A percentile compares a stretch with the other conserved stretches of the same genome.
Conservation (phyloP, 805 yeast genomes). For the Saccharomyces eubayanus region DNA sequence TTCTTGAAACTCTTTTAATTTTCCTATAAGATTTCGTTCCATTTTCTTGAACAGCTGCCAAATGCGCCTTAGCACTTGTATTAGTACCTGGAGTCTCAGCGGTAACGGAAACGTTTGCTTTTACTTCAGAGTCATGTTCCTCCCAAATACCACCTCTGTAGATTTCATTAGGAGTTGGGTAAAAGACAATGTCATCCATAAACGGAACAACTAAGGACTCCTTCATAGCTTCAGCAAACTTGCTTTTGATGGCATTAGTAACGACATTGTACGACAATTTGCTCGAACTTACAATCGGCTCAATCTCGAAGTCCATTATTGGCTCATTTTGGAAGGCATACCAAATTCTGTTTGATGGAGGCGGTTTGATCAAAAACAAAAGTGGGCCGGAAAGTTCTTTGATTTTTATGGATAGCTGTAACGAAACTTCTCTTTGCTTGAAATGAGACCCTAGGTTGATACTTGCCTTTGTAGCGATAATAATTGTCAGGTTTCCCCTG, state of each 20-base stretch:
- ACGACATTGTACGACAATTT: conserved; percentile 70
- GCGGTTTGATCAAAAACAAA: conserved; percentile 65
- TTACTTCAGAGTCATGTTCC: conserved; percentile 6
- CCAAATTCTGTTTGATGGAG: conserved; percentile 90
- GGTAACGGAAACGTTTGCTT: neutral
- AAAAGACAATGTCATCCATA: conserved; percentile 81
- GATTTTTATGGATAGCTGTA: conserved; percentile 62
- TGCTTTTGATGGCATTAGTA: conserved; percentile 70
- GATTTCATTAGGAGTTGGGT: conserved; percentile 53
- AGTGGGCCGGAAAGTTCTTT: conserved; percentile 67
- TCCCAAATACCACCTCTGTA: conserved; percentile 94
- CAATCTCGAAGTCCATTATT: conserved; percentile 60
- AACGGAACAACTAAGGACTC: conserved; percentile 78
- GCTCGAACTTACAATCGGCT: conserved; percentile 85
- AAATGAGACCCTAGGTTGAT: conserved; percentile 70
- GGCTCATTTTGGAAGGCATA: conserved; percentile 81
- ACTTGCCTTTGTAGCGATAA: conserved; percentile 72
- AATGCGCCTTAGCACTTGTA: neutral
- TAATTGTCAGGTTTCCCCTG: conserved; percentile 66
- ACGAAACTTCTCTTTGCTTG: conserved; percentile 64
- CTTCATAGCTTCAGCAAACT: conserved; percentile 67
- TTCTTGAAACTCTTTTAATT: neutral
- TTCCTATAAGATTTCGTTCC: neutral
- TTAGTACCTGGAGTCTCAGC: neutral
- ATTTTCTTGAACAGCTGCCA: neutral